Base-by-base conservation (phyloP, 2,329 filamentous ascomycete species). In the Tolypocladium endophyticum region DNA sequence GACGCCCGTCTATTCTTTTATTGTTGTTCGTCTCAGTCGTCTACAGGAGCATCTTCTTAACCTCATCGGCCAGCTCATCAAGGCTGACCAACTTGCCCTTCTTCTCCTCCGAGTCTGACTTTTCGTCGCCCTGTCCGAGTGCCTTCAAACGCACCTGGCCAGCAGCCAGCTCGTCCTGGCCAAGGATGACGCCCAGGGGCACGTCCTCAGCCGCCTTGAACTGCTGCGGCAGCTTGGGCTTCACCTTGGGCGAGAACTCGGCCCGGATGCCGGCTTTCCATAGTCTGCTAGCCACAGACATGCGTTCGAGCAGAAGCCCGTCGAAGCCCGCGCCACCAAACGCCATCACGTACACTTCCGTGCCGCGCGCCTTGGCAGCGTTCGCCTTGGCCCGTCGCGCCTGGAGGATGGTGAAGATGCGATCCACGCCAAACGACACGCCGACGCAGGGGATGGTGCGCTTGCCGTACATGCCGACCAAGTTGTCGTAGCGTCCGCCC, bases 391-490 rank as follows among this genome's bases (percentile, higher is more conserved):
- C 85, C 70, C 90, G 81, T 56, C 87, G 82, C 16, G 90, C 87
- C 73, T 96, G 92, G 64, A 88, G 90, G 70, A 97, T 92, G 67
- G 89, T 91, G 77, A 96, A 96, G 69, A 97, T 97, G 67, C 93
- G 87, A 74, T 97, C 93, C 56, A 97, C 90, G 59, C 93, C 93
- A 70, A 97, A 97, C 1, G 92, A 96, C 66, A 96, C 89, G 58
- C 73, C 72, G 12, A 76, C 73, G 57, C 74, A 77, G 25, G 73
- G 93, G 59, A 97, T 91, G 71, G 92, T 87, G 28, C 79, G 83
- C 76, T 92, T 93, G 67, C 87, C 87, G 79, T 96, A 97, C 90
- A 96, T 96, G 76, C 89, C 89, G 6, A 97, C 93, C 4, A 97
- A 82, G 70, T 94, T 88, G 74, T 97, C 93, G 73, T 97, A 97